Evolutionary conservation across 352 stramenopile species (phyloP).

Genomic region (Phytopythium kandeliae): DNA sequence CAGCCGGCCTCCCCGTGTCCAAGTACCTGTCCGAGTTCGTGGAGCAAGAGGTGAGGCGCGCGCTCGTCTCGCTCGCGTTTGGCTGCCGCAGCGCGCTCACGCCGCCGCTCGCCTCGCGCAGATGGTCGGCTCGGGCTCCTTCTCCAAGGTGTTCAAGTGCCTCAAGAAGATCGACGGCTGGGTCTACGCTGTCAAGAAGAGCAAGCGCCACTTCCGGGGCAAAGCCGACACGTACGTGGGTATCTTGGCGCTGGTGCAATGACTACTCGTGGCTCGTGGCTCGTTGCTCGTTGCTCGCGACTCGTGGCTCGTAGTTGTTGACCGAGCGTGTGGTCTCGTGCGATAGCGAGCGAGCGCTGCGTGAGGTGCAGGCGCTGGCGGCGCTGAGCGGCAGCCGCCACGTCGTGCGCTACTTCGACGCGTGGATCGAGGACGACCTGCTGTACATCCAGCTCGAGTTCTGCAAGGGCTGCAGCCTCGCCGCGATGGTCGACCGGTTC

Average conservation of each 20-base stretch:
- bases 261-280: too few species aligned
- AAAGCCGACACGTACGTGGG: constrained; percentile 74
- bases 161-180: constrained; percentile 85
- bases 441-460: constrained; percentile 86
- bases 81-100: too few species aligned
- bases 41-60: constrained; percentile 46
- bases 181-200: constrained; percentile 86
- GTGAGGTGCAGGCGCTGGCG: constrained; percentile 80
- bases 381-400: constrained; percentile 72
- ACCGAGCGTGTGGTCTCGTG: background rate
- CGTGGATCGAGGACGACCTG: constrained; percentile 85
- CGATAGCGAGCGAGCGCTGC: constrained; percentile 59
- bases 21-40: constrained; percentile 80
- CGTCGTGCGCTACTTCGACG: constrained; percentile 83
- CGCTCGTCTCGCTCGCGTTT: background rate
- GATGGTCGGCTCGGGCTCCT: constrained; percentile 77
- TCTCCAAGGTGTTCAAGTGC: constrained; percentile 86
- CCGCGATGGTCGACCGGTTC: constrained; percentile 56
- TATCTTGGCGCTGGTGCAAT: background rate
- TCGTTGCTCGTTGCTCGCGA: too few species aligned
- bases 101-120: constrained; percentile 13
- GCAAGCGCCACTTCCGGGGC: constrained; percentile 76
- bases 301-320: too few species aligned
- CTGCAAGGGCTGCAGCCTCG: constrained; percentile 58
- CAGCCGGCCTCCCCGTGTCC: constrained; percentile 29